phyloP scores from a whole-genome alignment of 257 asterid species.

The Solanum rostratum region DNA sequence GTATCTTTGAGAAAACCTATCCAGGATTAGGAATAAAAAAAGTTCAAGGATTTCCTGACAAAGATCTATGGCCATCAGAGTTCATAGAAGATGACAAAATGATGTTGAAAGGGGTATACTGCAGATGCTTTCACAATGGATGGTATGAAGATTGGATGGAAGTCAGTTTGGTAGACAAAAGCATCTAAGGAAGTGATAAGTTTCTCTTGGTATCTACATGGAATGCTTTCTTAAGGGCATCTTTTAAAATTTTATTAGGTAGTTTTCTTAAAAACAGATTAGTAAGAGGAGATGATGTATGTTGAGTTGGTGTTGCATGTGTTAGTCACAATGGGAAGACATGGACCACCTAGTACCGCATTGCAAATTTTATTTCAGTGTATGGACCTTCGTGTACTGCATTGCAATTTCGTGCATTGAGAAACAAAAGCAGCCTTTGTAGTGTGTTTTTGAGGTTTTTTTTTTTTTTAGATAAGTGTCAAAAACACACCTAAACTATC shows the following conservation, averaged over 20 bases:
- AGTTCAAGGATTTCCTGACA: not conserved
- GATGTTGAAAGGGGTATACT: not conserved
- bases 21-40: not conserved
- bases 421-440: not conserved
- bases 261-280: not conserved
- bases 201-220: not conserved
- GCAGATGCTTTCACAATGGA: not conserved
- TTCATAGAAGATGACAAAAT: not conserved
- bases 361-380: not conserved
- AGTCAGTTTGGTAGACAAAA: not conserved
- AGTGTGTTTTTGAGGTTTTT: not conserved
- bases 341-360: not conserved
- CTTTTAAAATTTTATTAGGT: not conserved
- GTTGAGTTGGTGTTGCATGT: not conserved
- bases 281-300: not conserved
- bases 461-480: too few relatives aligned
- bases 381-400: not conserved
- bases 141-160: not conserved
- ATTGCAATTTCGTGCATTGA: not conserved
- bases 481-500: too few relatives aligned
- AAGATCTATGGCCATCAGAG: not conserved
- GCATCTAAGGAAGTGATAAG: not conserved
- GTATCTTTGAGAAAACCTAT: not conserved
- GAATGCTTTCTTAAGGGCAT: not conserved
- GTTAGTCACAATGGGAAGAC: not conserved